Percentiles rank a stretch among this genome's conserved stretches.
Evolutionary conservation across 1,284 basidiomycete species (phyloP).

Genomic region (Apiotrichum montevideense): DNA sequence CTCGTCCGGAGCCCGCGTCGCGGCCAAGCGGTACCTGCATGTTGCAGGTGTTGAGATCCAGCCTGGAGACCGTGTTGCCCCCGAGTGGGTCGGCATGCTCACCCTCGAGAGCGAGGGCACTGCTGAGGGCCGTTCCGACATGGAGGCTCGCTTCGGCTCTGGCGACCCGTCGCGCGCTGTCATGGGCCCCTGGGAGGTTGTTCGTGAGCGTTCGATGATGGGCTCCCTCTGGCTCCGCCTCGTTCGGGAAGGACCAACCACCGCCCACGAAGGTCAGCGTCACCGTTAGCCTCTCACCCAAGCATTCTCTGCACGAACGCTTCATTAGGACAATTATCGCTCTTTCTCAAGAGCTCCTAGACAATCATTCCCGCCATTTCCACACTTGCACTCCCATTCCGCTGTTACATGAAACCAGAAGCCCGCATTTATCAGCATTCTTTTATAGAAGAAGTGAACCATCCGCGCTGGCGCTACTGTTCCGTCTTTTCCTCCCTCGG

Average conservation of each 20-base stretch:
- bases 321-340: background rate
- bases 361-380: background rate
- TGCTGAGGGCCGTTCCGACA: conserved; percentile 37
- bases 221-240: conserved; percentile 45
- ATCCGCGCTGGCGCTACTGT: background rate
- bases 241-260: conserved; percentile 17
- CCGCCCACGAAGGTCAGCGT: background rate
- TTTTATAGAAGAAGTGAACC: no score
- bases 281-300: background rate
- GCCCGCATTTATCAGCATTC: no score
- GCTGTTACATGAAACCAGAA: no score
- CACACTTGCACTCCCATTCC: background rate
- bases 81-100: conserved; percentile 44
- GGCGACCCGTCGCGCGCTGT: conserved; percentile 20
- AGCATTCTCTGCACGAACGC: no score
- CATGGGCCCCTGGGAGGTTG: conserved; percentile 42
- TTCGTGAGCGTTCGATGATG: conserved; percentile 42
- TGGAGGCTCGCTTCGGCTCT: conserved; percentile 33
- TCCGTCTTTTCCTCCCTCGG: background rate
- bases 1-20: conserved; percentile 40
- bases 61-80: conserved; percentile 21
- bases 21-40: conserved; percentile 46
- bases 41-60: conserved; percentile 44
- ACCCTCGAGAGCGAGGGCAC: conserved; percentile 46
- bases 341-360: background rate